Evolutionary conservation across 306 rosid genomes (phyloP).

Genomic region (Ochetophila trinervis): DNA sequence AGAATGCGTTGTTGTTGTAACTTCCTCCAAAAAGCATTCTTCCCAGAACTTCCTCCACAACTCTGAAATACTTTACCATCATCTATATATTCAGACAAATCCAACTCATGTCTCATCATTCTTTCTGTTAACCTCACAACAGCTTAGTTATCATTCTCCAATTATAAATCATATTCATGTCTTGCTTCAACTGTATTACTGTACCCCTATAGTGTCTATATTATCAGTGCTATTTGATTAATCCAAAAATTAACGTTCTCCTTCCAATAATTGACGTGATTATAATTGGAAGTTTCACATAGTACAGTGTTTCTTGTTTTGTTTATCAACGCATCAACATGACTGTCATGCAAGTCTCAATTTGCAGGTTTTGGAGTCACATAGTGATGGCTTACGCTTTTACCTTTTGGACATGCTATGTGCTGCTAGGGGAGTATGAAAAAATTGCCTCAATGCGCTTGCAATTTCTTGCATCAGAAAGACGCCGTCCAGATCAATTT

Average conservation of each 20-base stretch:
- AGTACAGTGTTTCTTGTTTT: not conserved
- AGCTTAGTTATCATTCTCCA: too few relatives aligned
- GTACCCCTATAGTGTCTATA: not conserved
- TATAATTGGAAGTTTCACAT: not conserved
- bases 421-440: constrained; percentile 74
- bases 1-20: too few relatives aligned
- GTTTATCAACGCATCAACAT: not conserved
- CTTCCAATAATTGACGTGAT: not conserved
- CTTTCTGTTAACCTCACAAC: not conserved
- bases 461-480: constrained; percentile 75
- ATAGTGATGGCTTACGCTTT: constrained; percentile 72
- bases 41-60: too few relatives aligned
- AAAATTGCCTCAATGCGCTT: constrained; percentile 71
- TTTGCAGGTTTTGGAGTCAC: constrained; percentile 81
- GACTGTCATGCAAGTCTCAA: constrained; percentile 11
- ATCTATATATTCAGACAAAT: too few relatives aligned
- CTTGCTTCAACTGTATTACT: not conserved
- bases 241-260: not conserved
- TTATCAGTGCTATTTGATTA: not conserved
- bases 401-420: constrained; percentile 86
- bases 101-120: not conserved
- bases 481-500: constrained; percentile 88
- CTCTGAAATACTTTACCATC: too few relatives aligned
- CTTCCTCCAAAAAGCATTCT: too few relatives aligned
- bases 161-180: not conserved